Percentiles rank a stretch among this genome's conserved stretches.
phyloP scores from a whole-genome alignment of 108 stramenopile genomes.

The Pseudonitzschia pungens region DNA sequence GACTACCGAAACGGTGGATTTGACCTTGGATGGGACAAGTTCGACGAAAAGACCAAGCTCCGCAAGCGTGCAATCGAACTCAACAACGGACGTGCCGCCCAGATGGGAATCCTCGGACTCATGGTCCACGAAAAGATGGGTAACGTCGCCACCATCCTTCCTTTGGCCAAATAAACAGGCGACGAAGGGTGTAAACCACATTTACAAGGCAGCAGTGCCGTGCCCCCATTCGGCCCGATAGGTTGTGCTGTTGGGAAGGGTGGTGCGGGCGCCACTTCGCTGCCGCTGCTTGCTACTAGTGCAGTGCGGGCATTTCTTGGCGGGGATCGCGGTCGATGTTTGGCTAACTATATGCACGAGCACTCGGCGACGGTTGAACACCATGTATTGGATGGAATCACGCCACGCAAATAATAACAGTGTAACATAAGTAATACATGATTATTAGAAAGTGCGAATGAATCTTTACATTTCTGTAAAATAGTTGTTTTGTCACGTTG shows the following conservation, averaged over 20 bases:
- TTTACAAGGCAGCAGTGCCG: not conserved
- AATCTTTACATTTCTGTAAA: no score
- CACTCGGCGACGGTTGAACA: no score
- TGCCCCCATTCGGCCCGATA: not conserved
- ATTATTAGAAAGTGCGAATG: no score
- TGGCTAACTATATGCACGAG: no score
- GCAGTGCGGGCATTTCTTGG: not conserved
- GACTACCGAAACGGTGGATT: constrained; percentile 75
- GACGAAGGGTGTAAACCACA: no score
- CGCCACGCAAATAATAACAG: no score
- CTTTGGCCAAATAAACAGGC: not conserved
- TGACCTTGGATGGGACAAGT: constrained; percentile 73
- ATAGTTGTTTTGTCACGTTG: no score
- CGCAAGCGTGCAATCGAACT: constrained; percentile 85
- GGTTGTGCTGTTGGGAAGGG: not conserved
- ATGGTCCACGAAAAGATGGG: constrained; percentile 53
- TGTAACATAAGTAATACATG: no score
- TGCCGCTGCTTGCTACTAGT: not conserved
- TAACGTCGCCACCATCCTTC: constrained; percentile 1
- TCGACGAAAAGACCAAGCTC: constrained; percentile 65
- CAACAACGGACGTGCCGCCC: constrained; percentile 89
- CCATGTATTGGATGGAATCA: no score
- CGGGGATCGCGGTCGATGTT: no score
- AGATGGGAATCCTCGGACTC: constrained; percentile 63
- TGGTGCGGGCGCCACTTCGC: not conserved